Evolutionary conservation across 2,329 filamentous ascomycete species (phyloP), one percentile per base, ranked within the genome.

Genomic region (Talaromyces funiculosus): DNA sequence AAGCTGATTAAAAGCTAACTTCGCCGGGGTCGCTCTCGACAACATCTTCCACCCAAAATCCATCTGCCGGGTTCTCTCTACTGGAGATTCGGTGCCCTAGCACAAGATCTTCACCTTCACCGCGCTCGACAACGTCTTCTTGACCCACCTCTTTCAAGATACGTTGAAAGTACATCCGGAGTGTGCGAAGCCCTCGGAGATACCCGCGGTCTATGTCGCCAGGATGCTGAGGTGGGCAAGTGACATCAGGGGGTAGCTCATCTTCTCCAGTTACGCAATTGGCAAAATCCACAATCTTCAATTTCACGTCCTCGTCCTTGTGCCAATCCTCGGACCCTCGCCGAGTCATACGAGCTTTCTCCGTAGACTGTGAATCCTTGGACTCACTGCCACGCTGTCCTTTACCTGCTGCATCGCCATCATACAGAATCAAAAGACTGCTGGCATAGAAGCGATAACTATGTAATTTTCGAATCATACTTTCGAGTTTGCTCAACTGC

Each of bases 241-340:
- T 77, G 1, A 80, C 76, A 62, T 85, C 80, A 10, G 86, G 76
- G 1, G 82, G 77, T 3, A 84, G 69, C 54, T 77, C 72, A 68
- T 96, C 92, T 65, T 94, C 89, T 3, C 90, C 90, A 1, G 92
- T 97, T 37, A 97, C 87, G 70, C 93, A 97, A 73, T 99, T 99
- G 64, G 94, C 94, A 78, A 99, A 99, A 75, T 99, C 94, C 61
- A 96, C 93, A 73, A 99, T 95, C 76, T 97, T 97, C 77, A 99
- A 87, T 73, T 96, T 90, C 51, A 82, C 80, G 4, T 77, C 71
- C 6, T 69, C 67, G 37, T 71, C 73, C 49, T 72, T 77, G 59
- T 74, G 72, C 12, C 68, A 70, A 18, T 78, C 76, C 3, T 71
- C 68, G 22, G 71, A 69, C 9, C 61, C 65, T 49, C 68, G 70